These are phyloP conservation scores for Exophiala sideris DNA, from an alignment of 2,329 filamentous ascomycete species.

Conservation along the genomic window DNA sequence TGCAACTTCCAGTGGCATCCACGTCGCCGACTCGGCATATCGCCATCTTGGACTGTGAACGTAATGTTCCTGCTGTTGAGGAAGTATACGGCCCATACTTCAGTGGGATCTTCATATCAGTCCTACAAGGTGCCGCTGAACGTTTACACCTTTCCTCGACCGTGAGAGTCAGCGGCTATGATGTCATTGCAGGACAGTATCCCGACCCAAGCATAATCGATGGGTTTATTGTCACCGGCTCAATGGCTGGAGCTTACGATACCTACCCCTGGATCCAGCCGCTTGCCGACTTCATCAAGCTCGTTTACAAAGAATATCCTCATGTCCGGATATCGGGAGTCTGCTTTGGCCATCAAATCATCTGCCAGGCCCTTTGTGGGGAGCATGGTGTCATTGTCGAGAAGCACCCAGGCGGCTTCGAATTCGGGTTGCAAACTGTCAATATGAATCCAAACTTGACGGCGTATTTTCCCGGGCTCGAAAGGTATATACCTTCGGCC, in stretches of 20 bases:
- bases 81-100: slow-evolving; percentile 1
- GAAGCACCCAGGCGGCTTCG: neutral
- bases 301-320: neutral
- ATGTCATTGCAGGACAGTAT: neutral
- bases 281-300: slow-evolving; percentile 1
- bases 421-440: neutral
- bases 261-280: neutral
- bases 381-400: neutral
- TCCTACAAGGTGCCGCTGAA: neutral
- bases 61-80: neutral
- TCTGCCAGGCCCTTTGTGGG: neutral
- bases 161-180: neutral
- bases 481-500: neutral
- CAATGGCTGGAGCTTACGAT: neutral
- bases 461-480: neutral
- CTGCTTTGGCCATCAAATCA: slow-evolving; percentile 5
- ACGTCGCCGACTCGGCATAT: neutral
- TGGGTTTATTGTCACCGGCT: neutral
- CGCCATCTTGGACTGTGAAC: slow-evolving; percentile 3
- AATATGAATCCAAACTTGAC: neutral
- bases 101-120: neutral
- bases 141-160: neutral
- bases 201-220: neutral
- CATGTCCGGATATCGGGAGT: neutral
- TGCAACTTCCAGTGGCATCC: neutral